Evolutionary conservation across 2,329 filamentous ascomycete genomes (phyloP).

Genomic region (Xenosphaeropsis pyriputrescens): DNA sequence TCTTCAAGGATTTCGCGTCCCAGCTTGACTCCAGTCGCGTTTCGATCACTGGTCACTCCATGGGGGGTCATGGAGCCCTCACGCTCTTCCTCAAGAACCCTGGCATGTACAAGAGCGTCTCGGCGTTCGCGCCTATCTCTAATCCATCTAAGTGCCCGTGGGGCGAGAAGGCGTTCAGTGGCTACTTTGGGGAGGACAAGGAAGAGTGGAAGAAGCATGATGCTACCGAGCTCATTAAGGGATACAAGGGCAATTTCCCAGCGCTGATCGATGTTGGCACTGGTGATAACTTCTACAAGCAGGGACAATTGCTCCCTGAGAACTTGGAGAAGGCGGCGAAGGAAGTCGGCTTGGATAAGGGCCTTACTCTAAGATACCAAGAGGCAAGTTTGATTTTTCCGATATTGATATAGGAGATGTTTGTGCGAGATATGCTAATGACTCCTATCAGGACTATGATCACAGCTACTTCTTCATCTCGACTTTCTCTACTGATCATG

Average conservation of each 20-base stretch:
- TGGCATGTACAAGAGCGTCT: slow-evolving; percentile 75
- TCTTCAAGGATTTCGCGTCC: slow-evolving; percentile 54
- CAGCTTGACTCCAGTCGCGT: slow-evolving; percentile 57
- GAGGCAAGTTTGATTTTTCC: slow-evolving; percentile 29
- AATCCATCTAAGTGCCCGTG: slow-evolving; percentile 81
- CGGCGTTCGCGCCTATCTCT: slow-evolving; percentile 77
- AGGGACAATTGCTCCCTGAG: slow-evolving; percentile 83
- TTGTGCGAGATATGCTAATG: background rate
- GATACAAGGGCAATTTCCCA: slow-evolving; percentile 57
- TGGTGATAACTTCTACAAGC: slow-evolving; percentile 92
- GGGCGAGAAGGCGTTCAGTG: slow-evolving; percentile 89
- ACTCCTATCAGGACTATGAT: slow-evolving; percentile 56
- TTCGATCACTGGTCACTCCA: slow-evolving; percentile 85
- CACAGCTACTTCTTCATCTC: slow-evolving; percentile 98
- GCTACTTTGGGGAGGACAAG: slow-evolving; percentile 67
- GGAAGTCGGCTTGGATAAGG: slow-evolving; percentile 54
- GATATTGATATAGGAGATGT: background rate
- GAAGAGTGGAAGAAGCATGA: slow-evolving; percentile 80
- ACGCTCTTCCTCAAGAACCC: slow-evolving; percentile 89
- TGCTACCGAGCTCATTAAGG: slow-evolving; percentile 74
- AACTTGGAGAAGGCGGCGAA: slow-evolving; percentile 74
- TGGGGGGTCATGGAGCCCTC: slow-evolving; percentile 93
- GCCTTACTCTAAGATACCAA: slow-evolving; percentile 71
- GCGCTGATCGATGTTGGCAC: slow-evolving; percentile 86
- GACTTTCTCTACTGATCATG: slow-evolving; percentile 77